These are phyloP conservation scores for Candolleomyces eurysporus DNA, from an alignment of 768 basidiomycete genomes.

Conservation along the genomic window DNA sequence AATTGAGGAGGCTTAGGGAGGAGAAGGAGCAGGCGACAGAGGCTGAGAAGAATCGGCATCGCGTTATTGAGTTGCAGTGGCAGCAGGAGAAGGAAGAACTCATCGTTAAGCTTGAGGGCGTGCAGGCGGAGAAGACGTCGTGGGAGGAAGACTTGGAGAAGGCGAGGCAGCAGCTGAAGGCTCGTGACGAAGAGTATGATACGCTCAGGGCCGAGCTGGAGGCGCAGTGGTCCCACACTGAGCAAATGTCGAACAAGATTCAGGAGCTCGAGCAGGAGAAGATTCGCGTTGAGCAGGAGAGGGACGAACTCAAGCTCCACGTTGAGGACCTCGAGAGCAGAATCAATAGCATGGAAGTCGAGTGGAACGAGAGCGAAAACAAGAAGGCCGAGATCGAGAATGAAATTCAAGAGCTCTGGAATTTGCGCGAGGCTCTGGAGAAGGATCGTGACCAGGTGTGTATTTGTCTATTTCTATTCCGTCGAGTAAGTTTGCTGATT, in stretches of 20 bases:
- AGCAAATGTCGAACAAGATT: constrained; percentile 49
- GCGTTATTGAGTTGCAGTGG: constrained; percentile 41
- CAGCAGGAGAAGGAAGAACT: constrained; percentile 52
- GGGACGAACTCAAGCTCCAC: constrained; percentile 37
- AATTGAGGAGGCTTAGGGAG: constrained; percentile 37
- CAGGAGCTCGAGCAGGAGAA: constrained; percentile 34
- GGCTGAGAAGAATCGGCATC: constrained; percentile 42
- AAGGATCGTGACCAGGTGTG: constrained; percentile 55
- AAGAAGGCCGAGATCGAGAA: constrained; percentile 53
- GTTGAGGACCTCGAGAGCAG: constrained; percentile 41
- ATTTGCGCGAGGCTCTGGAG: constrained; percentile 51
- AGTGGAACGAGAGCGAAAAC: constrained; percentile 57
- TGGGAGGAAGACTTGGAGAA: constrained; percentile 45
- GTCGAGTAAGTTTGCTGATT: neutral
- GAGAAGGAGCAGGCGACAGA: constrained; percentile 40
- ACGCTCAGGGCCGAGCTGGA: constrained; percentile 64
- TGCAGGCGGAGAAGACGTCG: constrained; percentile 42
- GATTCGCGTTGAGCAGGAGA: constrained; percentile 32
- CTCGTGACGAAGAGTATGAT: constrained; percentile 42
- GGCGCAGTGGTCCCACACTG: constrained; percentile 68
- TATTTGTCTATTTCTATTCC: constrained; percentile 4
- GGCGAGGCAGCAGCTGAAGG: constrained; percentile 36
- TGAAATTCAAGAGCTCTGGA: constrained; percentile 53
- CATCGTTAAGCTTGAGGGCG: constrained; percentile 35
- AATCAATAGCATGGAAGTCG: constrained; percentile 46